Base-by-base conservation (phyloP, 768 basidiomycete genomes). In the Peribolospora baueri region DNA sequence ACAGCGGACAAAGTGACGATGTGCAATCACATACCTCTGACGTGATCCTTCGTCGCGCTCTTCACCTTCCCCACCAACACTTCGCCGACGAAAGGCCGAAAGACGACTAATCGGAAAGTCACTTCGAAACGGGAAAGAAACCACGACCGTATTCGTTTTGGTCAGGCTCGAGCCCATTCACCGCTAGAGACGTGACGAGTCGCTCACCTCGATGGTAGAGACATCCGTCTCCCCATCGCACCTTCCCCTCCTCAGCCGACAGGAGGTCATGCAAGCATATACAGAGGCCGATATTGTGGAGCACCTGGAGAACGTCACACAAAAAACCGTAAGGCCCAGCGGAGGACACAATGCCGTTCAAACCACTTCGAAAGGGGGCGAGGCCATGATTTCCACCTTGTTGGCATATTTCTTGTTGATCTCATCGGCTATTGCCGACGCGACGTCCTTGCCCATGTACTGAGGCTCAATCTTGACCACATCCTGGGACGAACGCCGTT, bases 381-480 rank as follows among this genome's bases (percentile, higher is more conserved):
- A 9, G 4, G 4, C 14, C 41, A n/a, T 25, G 25, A 25, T 25
- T 25, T 52, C 7, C 36, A 70, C 68, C 61, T 66, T 69, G 66
- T 97, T 95, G 4, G 91, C 83, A 60, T 91, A 97, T 68, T 93
- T 93, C 66, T 84, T 84, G 72, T 97, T 90, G 60, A 97, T 72
- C 63, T 87, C 84, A 57, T 80, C 76, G 38, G 75, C 80, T 61
- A 95, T 75, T 0, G 87, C 84, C 50, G 82, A 77, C 50, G 82
- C 80, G 46, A 78, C 74, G 1, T 82, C 79, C 0, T 78, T 70
- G 5, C 77, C 80, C 63, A 93, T 95, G 61, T 85, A 77, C n/a
- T 76, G 73, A 6, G 91, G 85, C 51, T 81, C 78, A n/a, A 98
- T 73, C 2, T 84, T 76, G 43, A 95, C 76, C 2, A 84, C 91